Evolutionary conservation across 352 stramenopile species (phyloP).

Genomic region (Globisporangium recalcitrans): DNA sequence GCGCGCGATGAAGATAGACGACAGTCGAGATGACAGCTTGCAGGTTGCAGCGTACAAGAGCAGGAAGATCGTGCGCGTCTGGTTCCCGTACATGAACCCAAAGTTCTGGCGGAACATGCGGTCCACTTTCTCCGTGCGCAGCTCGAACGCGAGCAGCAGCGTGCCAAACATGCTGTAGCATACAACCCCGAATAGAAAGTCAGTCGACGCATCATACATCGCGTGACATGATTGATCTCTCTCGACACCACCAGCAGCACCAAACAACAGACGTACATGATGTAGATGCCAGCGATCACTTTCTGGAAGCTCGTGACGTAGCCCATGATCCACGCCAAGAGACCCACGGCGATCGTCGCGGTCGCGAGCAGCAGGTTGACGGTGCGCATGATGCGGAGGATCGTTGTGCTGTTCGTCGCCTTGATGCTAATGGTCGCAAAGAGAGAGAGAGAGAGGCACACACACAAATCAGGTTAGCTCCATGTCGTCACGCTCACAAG

Average conservation of each 20-base stretch:
- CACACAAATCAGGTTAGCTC: not conserved
- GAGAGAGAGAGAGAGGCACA: not conserved
- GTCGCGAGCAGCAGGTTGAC: constrained; percentile 76
- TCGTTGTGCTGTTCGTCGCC: constrained; percentile 75
- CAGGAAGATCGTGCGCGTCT: constrained; percentile 83
- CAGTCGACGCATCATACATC: too few relatives aligned
- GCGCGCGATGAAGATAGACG: not conserved
- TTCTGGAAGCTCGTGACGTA: constrained; percentile 75
- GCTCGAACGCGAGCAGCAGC: constrained; percentile 77
- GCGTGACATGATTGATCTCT: too few relatives aligned
- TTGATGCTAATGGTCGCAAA: constrained; percentile 43
- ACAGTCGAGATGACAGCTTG: not conserved
- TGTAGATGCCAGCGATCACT: constrained; percentile 82
- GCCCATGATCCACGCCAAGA: constrained; percentile 79
- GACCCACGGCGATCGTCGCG: constrained; percentile 55
- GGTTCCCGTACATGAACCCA: constrained; percentile 89
- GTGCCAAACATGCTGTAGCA: constrained; percentile 64
- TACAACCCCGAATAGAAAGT: too few relatives aligned
- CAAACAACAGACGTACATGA: constrained; percentile 82
- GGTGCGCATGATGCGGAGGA: constrained; percentile 73
- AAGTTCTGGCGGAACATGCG: constrained; percentile 80
- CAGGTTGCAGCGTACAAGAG: constrained; percentile 63
- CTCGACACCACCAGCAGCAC: not conserved
- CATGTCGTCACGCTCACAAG: not conserved
- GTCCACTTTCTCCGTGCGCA: constrained; percentile 80